Conservation (phyloP, 495 filamentous ascomycete genomes). For the Aspergillus egyptiacus region DNA sequence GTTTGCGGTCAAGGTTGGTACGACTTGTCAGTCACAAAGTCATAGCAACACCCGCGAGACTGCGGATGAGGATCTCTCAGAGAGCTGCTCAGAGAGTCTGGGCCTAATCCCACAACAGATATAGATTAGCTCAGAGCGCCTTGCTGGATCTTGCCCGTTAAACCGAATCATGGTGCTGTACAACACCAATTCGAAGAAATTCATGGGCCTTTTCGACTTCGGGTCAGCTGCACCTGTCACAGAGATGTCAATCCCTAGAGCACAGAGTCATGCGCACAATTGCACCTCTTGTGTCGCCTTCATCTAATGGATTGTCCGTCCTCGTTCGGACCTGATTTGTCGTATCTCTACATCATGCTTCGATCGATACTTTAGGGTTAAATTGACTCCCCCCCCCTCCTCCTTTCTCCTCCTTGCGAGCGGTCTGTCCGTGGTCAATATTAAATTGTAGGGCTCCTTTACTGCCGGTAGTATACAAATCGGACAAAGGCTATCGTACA, state of each 20-base stretch:
- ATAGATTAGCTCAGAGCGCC: not conserved
- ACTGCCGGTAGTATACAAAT: not conserved
- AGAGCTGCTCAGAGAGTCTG: too few species aligned
- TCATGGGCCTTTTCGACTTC: not conserved
- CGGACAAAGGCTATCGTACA: constrained; percentile 6
- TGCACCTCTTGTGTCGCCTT: constrained; percentile 12
- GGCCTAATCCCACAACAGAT: not conserved
- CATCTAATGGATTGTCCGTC: not conserved
- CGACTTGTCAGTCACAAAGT: too few species aligned
- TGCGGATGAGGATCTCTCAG: too few species aligned
- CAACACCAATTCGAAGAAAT: not conserved
- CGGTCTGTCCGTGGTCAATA: not conserved
- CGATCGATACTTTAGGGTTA: too few species aligned
- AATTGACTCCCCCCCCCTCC: too few species aligned
- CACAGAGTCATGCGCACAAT: constrained; percentile 17
- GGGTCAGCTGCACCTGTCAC: constrained; percentile 20
- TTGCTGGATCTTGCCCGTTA: not conserved
- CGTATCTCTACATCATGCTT: not conserved
- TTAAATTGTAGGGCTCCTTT: not conserved
- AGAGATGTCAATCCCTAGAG: not conserved
- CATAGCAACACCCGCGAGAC: too few species aligned
- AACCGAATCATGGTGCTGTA: not conserved
- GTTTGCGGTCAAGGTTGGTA: too few species aligned
- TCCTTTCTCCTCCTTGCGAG: too few species aligned
- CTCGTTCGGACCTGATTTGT: not conserved